Conservation (phyloP, 495 filamentous ascomycete species). For the Barbatosphaeria neglecta region DNA sequence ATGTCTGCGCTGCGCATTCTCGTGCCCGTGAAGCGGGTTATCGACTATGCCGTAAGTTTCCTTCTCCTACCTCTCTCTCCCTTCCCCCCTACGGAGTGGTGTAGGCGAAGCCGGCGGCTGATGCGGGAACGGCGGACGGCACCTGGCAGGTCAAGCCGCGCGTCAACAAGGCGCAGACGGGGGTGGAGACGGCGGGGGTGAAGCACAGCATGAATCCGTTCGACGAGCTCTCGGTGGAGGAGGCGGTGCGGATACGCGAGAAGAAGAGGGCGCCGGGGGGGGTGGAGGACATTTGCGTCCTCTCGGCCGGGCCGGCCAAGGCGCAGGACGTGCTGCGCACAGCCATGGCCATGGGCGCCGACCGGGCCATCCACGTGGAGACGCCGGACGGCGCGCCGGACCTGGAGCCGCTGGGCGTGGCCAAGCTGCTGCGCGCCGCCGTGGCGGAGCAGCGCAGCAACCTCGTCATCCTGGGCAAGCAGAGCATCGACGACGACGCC, state of each 20-base stretch:
- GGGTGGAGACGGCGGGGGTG: constrained; percentile 78
- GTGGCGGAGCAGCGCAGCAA: constrained; percentile 76
- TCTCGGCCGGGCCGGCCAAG: constrained; percentile 81
- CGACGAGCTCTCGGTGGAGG: constrained; percentile 95
- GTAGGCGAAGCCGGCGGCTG: neutral
- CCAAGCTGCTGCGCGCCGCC: constrained; percentile 71
- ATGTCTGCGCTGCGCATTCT: constrained; percentile 88
- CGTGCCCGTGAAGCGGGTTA: constrained; percentile 93
- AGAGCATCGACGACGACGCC: constrained; percentile 94
- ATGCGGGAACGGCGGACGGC: neutral
- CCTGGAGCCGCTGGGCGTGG: constrained; percentile 83
- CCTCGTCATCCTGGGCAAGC: constrained; percentile 87
- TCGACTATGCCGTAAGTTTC: constrained; percentile 96
- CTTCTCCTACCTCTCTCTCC: too few relatives aligned
- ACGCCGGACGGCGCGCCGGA: constrained; percentile 44
- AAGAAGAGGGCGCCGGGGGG: constrained; percentile 44
- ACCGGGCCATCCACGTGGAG: constrained; percentile 78
- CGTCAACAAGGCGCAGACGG: constrained; percentile 91
- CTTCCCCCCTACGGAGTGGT: too few relatives aligned
- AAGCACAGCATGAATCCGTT: constrained; percentile 99
- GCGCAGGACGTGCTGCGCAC: constrained; percentile 77
- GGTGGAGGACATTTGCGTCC: constrained; percentile 82
- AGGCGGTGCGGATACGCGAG: constrained; percentile 86
- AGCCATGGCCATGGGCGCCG: constrained; percentile 97
- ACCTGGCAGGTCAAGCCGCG: constrained; percentile 77